Conservation (phyloP, 1,139 yeast species). For the Pichia sp. region DNA sequence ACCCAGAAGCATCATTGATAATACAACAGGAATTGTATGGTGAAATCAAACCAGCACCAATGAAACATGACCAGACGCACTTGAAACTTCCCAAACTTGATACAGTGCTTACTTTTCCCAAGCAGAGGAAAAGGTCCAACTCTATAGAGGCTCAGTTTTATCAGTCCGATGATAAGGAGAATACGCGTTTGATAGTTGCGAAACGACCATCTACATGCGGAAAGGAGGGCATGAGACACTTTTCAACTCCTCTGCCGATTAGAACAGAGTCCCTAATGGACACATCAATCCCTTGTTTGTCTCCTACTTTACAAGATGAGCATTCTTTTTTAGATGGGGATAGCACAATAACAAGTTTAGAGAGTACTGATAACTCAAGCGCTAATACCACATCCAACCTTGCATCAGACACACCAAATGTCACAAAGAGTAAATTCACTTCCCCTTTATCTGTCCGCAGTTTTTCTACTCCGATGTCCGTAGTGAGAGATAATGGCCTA, state of each 20-base stretch:
- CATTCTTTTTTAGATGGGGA: background rate
- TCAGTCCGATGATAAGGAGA: slow-evolving; percentile 1
- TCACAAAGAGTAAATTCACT: slow-evolving; percentile 1
- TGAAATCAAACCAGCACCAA: slow-evolving; percentile 19
- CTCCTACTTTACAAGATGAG: too few species aligned
- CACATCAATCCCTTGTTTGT: slow-evolving; percentile 25
- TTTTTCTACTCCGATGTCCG: slow-evolving; percentile 20
- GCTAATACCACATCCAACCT: slow-evolving; percentile 1
- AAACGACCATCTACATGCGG: slow-evolving; percentile 12
- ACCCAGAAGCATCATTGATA: slow-evolving; percentile 5
- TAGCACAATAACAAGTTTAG: background rate
- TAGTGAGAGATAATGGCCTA: slow-evolving; percentile 10
- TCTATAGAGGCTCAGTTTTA: slow-evolving; percentile 1
- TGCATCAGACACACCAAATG: slow-evolving; percentile 5
- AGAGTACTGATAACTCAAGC: background rate
- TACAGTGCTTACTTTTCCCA: slow-evolving; percentile 18
- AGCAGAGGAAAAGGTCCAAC: slow-evolving; percentile 13
- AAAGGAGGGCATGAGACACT: slow-evolving; percentile 13
- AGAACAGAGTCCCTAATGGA: slow-evolving; percentile 22
- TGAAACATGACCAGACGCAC: slow-evolving; percentile 14
- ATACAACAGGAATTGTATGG: slow-evolving; percentile 22
- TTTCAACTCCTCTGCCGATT: slow-evolving; percentile 19
- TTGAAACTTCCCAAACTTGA: slow-evolving; percentile 15
- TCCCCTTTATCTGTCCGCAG: slow-evolving; percentile 16
- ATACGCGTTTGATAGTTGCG: background rate